phyloP scores from a whole-genome alignment of 2,329 filamentous ascomycete genomes.

The Penicillium freii region DNA sequence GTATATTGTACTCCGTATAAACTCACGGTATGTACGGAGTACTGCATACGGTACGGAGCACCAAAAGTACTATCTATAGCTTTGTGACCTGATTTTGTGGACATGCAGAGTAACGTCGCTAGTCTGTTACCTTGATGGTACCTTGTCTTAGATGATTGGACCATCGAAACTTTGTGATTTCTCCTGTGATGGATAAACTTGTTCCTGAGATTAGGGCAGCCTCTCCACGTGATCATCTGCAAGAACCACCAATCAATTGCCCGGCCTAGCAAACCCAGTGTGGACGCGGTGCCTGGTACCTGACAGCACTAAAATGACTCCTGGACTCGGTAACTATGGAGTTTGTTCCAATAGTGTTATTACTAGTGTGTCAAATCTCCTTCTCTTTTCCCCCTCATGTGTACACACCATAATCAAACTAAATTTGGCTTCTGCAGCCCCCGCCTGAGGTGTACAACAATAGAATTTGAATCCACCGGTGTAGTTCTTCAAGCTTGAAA shows the following conservation, averaged over 20 bases:
- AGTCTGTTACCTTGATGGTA: not conserved
- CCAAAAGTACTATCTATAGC: not conserved
- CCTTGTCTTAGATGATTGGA: conserved; percentile 4
- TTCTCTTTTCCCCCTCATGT: not conserved
- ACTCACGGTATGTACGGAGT: not conserved
- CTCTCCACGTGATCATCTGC: not conserved
- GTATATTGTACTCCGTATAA: not conserved
- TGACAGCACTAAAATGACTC: not conserved
- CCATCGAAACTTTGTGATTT: not conserved
- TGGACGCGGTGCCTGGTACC: not conserved
- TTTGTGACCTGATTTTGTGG: not conserved
- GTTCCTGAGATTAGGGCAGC: conserved; percentile 6
- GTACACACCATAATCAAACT: not conserved
- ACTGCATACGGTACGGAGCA: not conserved
- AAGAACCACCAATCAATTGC: not conserved
- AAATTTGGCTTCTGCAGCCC: not conserved
- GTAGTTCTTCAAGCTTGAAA: not conserved
- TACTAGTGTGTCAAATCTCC: not conserved
- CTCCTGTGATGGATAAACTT: not conserved
- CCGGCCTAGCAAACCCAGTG: not conserved
- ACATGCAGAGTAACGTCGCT: not conserved
- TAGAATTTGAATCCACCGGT: not conserved
- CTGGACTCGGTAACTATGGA: not conserved
- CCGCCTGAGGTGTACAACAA: not conserved
- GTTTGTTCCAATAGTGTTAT: not conserved